Evolutionary conservation across 1,284 basidiomycete species (phyloP).

Genomic region (Cutaneotrichosporon mucoides): DNA sequence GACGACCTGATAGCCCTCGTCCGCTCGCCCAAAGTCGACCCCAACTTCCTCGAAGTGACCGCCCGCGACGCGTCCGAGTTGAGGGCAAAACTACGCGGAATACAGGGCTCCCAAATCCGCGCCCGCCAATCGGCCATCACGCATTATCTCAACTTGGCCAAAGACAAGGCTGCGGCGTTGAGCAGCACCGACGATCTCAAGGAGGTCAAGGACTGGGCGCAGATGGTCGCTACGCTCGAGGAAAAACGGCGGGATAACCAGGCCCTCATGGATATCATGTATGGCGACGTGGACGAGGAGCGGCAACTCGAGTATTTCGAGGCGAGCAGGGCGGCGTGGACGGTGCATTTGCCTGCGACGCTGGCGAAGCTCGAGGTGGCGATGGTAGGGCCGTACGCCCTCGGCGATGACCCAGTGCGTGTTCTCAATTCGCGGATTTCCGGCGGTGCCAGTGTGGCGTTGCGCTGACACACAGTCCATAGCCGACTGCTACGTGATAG

Average conservation of each 20-base stretch:
- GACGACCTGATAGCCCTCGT: conserved; percentile 59
- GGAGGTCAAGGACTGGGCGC: background rate
- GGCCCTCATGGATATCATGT: conserved; percentile 45
- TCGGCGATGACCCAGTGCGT: conserved; percentile 57
- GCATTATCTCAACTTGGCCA: background rate
- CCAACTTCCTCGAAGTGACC: conserved; percentile 51
- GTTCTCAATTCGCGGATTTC: no score
- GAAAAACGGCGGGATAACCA: conserved; percentile 47
- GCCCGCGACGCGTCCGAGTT: conserved; percentile 46
- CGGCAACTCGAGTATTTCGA: conserved; percentile 45
- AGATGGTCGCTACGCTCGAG: conserved; percentile 48
- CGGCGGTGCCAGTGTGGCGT: no score
- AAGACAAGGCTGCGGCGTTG: background rate
- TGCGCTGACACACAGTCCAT: conserved; percentile 55
- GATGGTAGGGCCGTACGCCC: conserved; percentile 65
- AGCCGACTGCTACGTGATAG: conserved; percentile 72
- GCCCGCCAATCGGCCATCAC: conserved; percentile 50
- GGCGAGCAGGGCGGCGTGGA: conserved; percentile 52
- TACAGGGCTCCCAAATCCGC: conserved; percentile 51
- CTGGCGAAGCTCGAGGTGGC: conserved; percentile 56
- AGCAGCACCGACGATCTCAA: background rate
- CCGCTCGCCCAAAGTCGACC: conserved; percentile 55
- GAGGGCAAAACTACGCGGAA: conserved; percentile 27
- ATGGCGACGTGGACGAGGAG: conserved; percentile 32
- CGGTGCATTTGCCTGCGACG: conserved; percentile 51